phyloP scores from a whole-genome alignment of 1,139 yeast species.

The Candida smagusa region DNA sequence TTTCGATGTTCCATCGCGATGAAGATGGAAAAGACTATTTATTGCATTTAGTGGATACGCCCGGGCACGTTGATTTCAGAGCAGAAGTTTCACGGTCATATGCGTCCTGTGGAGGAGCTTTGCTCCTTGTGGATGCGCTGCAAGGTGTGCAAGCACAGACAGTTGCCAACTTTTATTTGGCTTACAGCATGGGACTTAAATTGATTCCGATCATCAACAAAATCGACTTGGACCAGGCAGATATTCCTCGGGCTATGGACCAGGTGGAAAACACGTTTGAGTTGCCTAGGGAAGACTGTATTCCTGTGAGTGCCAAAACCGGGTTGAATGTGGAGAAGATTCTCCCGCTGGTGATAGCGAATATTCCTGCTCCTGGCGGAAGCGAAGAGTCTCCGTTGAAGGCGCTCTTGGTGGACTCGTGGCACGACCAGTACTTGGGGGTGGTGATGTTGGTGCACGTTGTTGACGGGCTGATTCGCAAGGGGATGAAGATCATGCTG shows the following conservation, averaged over 20 bases:
- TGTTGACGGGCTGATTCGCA: slow-evolving; percentile 74
- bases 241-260: slow-evolving; percentile 73
- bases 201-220: slow-evolving; percentile 89
- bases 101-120: slow-evolving; percentile 95
- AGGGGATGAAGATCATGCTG: slow-evolving; percentile 72
- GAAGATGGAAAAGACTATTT: slow-evolving; percentile 57
- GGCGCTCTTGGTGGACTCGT: slow-evolving; percentile 86
- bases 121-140: slow-evolving; percentile 85
- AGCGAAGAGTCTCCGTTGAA: slow-evolving; percentile 54
- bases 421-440: slow-evolving; percentile 94
- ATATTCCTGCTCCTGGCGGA: slow-evolving; percentile 73
- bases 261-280: slow-evolving; percentile 86
- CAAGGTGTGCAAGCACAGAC: slow-evolving; percentile 99
- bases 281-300: slow-evolving; percentile 67
- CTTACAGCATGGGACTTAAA: slow-evolving; percentile 79
- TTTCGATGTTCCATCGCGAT: slow-evolving; percentile 82
- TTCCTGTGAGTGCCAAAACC: slow-evolving; percentile 89
- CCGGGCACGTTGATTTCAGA: slow-evolving; percentile 96
- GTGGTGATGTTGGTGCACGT: slow-evolving; percentile 85
- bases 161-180: slow-evolving; percentile 89
- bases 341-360: slow-evolving; percentile 74
- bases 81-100: slow-evolving; percentile 92
- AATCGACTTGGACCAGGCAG: slow-evolving; percentile 86
- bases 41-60: slow-evolving; percentile 91
- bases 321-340: slow-evolving; percentile 75